Base-by-base conservation (phyloP, 2,329 filamentous ascomycete genomes). In the Colletotrichum plurivorum region DNA sequence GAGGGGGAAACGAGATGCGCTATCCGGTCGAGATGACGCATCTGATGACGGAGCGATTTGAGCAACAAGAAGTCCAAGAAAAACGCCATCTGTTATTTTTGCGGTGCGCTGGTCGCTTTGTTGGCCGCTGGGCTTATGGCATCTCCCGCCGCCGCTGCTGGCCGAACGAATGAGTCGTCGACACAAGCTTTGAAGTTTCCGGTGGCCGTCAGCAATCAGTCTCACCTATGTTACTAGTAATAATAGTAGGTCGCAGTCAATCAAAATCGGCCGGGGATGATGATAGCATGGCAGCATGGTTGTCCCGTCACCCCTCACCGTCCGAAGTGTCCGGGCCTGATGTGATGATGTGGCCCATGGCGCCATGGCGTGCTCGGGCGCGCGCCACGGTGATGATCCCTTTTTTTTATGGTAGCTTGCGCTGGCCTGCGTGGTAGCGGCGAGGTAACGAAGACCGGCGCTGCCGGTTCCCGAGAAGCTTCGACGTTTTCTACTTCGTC, bases 331-430 rank as follows among this genome's bases (percentile, higher is more conserved):
- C 51, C 62, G 55, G 63, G 45, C 45, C 45, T 46, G 45, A 5
- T 46, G 7, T 57, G 59, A 66, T 69, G 67, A 61, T 60, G 55
- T 57, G 45, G 63, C 67, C 9, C 51, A 53, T 51, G 61, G 62
- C 62, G 55, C 55, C 51, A 61, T 61, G 62, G 39, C 20, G 41
- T 43, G 36, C 31, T 36, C 31, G 31, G 31, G 31, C 31, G 31
- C 9, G 51, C 36, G 55, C 61, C 61, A 65, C 41, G 20, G 31
- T 45, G 48, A 66, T 45, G 48, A 66, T 45, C 54, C 20, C 22
- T 16, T 63, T 49, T 54, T 55, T 18, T 56, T 25, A 25, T 25
- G 22, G 22, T 25, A 25, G 22, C 5, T 25, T 25, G 22, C 5
- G 9, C 60, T 36, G 13, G 31, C 31, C 27, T 18, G 13, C 2